Percentiles rank a stretch among this genome's conserved stretches.
Evolutionary conservation across 305 asterid genomes (phyloP).

Genomic region (Fraxinus xanthoxyloides): DNA sequence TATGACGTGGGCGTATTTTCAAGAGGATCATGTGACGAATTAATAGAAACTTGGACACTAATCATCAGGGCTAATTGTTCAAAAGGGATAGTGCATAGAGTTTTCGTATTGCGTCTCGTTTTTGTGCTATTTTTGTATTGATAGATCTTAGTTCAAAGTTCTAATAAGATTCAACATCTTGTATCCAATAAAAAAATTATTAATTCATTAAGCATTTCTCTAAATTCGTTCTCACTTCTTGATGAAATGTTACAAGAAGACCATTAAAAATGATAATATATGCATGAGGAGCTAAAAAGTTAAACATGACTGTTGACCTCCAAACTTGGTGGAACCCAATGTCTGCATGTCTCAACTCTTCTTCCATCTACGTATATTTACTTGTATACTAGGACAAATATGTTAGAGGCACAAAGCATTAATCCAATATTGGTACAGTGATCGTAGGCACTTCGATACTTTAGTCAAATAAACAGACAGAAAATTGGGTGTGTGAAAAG

Average conservation of each 20-base stretch:
- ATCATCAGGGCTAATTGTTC: not conserved
- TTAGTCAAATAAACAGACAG: too few relatives aligned
- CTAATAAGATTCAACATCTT: not conserved
- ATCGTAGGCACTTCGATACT: not conserved
- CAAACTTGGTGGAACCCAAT: too few relatives aligned
- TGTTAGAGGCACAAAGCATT: not conserved
- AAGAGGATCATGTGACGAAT: not conserved
- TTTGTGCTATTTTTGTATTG: not conserved
- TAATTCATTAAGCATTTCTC: not conserved
- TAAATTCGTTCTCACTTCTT: not conserved
- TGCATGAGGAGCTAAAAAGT: not conserved
- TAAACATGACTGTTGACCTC: not conserved
- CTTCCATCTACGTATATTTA: too few relatives aligned
- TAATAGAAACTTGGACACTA: not conserved
- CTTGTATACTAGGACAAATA: not conserved
- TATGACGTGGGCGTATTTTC: not conserved
- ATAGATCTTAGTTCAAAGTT: not conserved
- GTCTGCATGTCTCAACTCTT: too few relatives aligned
- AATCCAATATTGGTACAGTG: too few relatives aligned
- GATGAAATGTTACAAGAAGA: not conserved
- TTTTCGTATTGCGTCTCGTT: not conserved
- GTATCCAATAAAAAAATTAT: too few relatives aligned
- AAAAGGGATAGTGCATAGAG: not conserved
- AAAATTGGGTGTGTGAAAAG: not conserved
- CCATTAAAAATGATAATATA: not conserved